Evolutionary conservation across 306 rosid species (phyloP).

Genomic region (Quercus dentata): DNA sequence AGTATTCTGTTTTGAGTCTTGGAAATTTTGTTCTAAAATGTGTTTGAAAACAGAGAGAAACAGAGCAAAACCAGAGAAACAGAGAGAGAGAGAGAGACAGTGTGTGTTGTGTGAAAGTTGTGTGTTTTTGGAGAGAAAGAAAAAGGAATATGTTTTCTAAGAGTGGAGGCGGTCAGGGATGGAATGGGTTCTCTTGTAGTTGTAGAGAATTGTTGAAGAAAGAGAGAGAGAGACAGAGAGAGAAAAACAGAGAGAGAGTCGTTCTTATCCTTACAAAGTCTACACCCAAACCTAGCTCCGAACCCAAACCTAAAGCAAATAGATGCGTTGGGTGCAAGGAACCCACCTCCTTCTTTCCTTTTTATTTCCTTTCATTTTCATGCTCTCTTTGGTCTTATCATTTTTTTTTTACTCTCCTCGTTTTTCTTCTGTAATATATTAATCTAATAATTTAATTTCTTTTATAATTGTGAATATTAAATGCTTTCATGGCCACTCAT

Average conservation of each 20-base stretch:
- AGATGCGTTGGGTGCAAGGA: constrained; percentile 81
- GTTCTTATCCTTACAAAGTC: constrained; percentile 95
- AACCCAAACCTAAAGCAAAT: constrained; percentile 25
- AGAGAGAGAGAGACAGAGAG: constrained; percentile 28
- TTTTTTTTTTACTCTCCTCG: neutral
- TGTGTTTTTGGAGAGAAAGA: constrained; percentile 1
- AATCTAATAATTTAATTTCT: neutral
- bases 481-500: constrained; percentile 21
- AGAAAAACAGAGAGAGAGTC: constrained; percentile 33
- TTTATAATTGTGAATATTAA: neutral
- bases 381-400: constrained; percentile 51
- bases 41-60: neutral
- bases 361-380: constrained; percentile 66
- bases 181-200: constrained; percentile 78
- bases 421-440: neutral
- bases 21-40: neutral
- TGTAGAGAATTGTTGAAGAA: constrained; percentile 70
- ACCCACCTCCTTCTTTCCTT: constrained; percentile 78
- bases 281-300: constrained; percentile 53
- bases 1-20: neutral
- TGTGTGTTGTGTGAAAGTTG: neutral
- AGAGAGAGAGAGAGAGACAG: neutral
- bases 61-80: constrained; percentile 8
- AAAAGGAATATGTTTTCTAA: neutral
- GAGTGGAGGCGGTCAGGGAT: constrained; percentile 48